Base-by-base conservation (phyloP, 2,329 filamentous ascomycete species). In the Colletotrichum paranaense region DNA sequence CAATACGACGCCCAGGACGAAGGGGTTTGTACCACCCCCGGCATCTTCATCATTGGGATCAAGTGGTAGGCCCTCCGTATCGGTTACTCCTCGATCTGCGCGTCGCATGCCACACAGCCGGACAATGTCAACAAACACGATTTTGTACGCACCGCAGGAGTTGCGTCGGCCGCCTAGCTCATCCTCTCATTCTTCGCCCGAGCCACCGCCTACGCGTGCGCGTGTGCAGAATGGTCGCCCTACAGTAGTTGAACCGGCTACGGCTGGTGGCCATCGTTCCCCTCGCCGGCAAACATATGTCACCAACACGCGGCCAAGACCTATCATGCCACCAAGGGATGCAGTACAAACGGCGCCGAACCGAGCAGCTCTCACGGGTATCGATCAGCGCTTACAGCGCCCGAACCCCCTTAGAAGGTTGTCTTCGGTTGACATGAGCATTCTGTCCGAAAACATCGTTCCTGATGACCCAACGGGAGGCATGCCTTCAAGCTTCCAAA, bases 111-210 rank as follows among this genome's bases (percentile, higher is more conserved):
- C 86, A 5, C 95, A 98, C 78, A 88, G 84, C 68, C 92, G 95
- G 49, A 95, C 94, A 14, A 81, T 93, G 4, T 98, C 95, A 0
- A 93, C 91, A 24, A 94, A 92, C 77, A 98, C 95, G 0, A 95
- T 97, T 67, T 86, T 98, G 1, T 97, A 93, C 83, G 95, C 94
- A 42, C 95, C 95, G 0, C 85, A 91, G 38, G 84, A 87, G 30
- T 75, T 78, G 66, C 80, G 75, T 62, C 83, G 81, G 19, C 76
- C 79, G 1, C 78, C 80, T 12, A 85, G 82, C 74, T 84, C 84
- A 8, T 85, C 86, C 0, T 85, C 86, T 0, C 82, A 81, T 32
- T 87, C 42, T 49, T 49, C 88, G 3, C 84, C 86, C 76, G 77
- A 49, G 53, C 75, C 76, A 24, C 75, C 76, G 0, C 80, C 78